phyloP scores from a whole-genome alignment of 768 basidiomycete genomes.

The Leccinum longicurvipes region DNA sequence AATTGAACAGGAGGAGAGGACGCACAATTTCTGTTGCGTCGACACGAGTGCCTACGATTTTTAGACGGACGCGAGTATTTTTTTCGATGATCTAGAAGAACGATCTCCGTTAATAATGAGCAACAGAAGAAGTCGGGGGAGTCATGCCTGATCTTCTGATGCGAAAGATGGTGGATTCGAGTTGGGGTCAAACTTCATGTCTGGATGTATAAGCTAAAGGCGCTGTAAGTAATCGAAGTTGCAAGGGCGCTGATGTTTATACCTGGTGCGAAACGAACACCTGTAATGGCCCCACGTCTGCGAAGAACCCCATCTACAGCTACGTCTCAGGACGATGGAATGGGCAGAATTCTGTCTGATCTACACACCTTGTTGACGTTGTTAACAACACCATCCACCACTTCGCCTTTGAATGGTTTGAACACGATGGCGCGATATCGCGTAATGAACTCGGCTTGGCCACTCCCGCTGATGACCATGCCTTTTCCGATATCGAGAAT shows the following conservation, averaged over 20 bases:
- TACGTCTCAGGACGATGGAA: not conserved
- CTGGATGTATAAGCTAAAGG: slow-evolving; percentile 85
- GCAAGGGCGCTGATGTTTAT: slow-evolving; percentile 21
- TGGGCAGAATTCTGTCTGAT: not conserved
- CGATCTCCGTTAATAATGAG: not conserved
- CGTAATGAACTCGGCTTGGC: slow-evolving; percentile 94
- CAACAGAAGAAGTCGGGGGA: not conserved
- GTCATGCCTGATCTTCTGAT: slow-evolving; percentile 76
- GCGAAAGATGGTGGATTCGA: slow-evolving; percentile 96
- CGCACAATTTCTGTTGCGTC: slow-evolving; percentile 97
- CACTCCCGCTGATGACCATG: slow-evolving; percentile 86
- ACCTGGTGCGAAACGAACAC: slow-evolving; percentile 98
- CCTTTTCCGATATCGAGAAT: slow-evolving; percentile 91
- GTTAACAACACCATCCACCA: slow-evolving; percentile 93
- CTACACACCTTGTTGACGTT: slow-evolving; percentile 87
- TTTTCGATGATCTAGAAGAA: slow-evolving; percentile 79
- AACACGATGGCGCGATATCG: slow-evolving; percentile 96
- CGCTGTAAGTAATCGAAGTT: slow-evolving; percentile 3
- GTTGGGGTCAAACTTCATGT: slow-evolving; percentile 93
- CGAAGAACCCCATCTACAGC: slow-evolving; percentile 94
- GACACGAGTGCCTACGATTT: slow-evolving; percentile 97
- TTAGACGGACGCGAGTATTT: slow-evolving; percentile 86
- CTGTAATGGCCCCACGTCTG: slow-evolving; percentile 89
- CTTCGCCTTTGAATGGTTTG: slow-evolving; percentile 99
- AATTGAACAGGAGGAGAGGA: slow-evolving; percentile 11